A percentile compares a stretch with the other conserved stretches of the same genome.
phyloP scores from a whole-genome alignment of 768 basidiomycete species.

The Glaciozyma martinii region DNA sequence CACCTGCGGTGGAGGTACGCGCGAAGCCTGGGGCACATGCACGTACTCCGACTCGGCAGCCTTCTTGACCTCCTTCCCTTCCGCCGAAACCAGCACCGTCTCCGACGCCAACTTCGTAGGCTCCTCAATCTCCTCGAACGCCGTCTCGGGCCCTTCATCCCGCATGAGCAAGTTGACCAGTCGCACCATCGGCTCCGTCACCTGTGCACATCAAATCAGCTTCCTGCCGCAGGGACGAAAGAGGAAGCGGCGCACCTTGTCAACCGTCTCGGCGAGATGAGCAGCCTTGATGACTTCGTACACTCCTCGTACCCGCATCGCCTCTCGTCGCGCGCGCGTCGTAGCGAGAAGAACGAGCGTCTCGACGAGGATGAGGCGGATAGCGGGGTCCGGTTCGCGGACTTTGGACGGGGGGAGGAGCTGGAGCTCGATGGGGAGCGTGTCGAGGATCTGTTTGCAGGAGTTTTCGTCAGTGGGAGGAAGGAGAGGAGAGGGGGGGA shows the following conservation, averaged over 20 bases:
- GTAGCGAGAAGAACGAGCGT: slow-evolving; percentile 80
- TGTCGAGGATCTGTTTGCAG: slow-evolving; percentile 66
- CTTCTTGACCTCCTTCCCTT: slow-evolving; percentile 6
- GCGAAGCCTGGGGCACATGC: not conserved
- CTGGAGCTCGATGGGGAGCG: slow-evolving; percentile 70
- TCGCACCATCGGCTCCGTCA: slow-evolving; percentile 77
- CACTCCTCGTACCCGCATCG: slow-evolving; percentile 66
- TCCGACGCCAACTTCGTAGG: slow-evolving; percentile 24
- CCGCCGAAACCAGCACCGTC: slow-evolving; percentile 7
- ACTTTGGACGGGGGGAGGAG: slow-evolving; percentile 76
- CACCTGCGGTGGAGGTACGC: slow-evolving; percentile 24
- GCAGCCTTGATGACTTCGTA: slow-evolving; percentile 73
- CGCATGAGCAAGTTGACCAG: slow-evolving; percentile 78
- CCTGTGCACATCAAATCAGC: slow-evolving; percentile 43
- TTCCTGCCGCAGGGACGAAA: not conserved
- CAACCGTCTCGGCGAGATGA: slow-evolving; percentile 63
- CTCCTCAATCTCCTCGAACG: slow-evolving; percentile 30
- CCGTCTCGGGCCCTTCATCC: slow-evolving; percentile 54
- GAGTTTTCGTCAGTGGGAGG: not conserved
- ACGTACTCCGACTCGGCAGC: not conserved
- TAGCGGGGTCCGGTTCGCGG: slow-evolving; percentile 64
- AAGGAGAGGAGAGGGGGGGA: slow-evolving; percentile 7
- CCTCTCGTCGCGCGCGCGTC: slow-evolving; percentile 77
- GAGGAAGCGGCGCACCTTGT: slow-evolving; percentile 3
- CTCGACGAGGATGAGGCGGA: slow-evolving; percentile 80